Base-by-base conservation (phyloP, 257 asterid species). In the Solanum corneliomulleri region DNA sequence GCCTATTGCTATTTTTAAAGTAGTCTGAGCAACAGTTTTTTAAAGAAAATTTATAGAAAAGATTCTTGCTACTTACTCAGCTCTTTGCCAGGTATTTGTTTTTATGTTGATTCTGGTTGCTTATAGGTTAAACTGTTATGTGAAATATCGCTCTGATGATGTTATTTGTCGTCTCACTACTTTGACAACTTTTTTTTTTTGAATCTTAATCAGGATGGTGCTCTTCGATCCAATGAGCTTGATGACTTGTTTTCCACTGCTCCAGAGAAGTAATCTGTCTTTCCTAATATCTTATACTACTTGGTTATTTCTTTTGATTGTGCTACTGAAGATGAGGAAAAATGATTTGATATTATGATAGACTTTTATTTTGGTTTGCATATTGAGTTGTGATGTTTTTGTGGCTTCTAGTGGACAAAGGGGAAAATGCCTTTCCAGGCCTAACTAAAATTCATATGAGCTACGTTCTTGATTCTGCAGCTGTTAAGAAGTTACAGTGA, bases 241-340 rank as follows among this genome's bases (percentile, higher is more conserved):
- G 99, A 97, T n/a, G 98, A 97, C 90, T 89, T 97, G 88, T 97
- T 96, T 90, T 97, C 98, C 72, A 94, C 98, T 12, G 98, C 99
- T 20, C 99, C 99, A 27, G 99, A 97, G 86, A 96, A 93, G 99
- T 97, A 97, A 92, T 92, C 42, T 74, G 60, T n/a, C 86, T 88
- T 80, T 86, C 86, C 75, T 84, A 42, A 49, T 84, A 52, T 86
- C 69, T 31, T 80, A 58, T 66, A 37, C 52, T 45, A 33, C 56
- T 33, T 11, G 70, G 74, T 84, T 75, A 37, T 80, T 72, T 37
- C 64, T 85, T 64, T 64, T 47, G 8, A 49, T 27, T 81, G 23
- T 31, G 69, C 39, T 81, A 81, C 69, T 81, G 44, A 10, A 31
- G 69, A 49, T 81, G 85, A 18, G 69, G 85, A 81, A 29, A 11